phyloP scores from a whole-genome alignment of 352 stramenopile species.

The Stephanocyclus meneghinianus region DNA sequence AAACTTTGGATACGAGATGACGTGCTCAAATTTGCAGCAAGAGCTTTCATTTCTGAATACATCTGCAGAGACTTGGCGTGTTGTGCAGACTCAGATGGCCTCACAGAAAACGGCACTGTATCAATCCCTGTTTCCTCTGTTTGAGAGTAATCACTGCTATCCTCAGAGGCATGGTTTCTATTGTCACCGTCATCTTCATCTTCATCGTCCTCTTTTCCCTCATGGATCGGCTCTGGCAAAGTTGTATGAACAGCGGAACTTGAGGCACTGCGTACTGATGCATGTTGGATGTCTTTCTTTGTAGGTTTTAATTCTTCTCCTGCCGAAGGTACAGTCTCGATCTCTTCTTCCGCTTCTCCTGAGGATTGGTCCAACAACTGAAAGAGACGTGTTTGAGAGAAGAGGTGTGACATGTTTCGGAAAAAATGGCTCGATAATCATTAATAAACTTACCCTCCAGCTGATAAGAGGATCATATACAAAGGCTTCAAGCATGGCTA shows the following conservation, averaged over 20 bases:
- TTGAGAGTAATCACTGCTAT: constrained; percentile 14
- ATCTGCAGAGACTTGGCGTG: constrained; percentile 76
- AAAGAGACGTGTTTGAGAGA: not conserved
- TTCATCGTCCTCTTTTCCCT: constrained; percentile 70
- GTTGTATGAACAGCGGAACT: constrained; percentile 45
- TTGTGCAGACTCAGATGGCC: constrained; percentile 21
- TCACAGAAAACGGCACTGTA: constrained; percentile 19
- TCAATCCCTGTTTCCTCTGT: constrained; percentile 28
- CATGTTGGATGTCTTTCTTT: constrained; percentile 24
- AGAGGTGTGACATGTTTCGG: not conserved
- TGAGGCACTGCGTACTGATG: constrained; percentile 19
- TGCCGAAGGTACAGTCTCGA: constrained; percentile 20
- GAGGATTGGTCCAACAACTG: constrained; percentile 87
- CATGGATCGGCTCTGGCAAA: constrained; percentile 66
- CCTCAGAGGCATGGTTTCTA: constrained; percentile 20
- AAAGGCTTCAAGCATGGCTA: constrained; percentile 99
- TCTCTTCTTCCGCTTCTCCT: constrained; percentile 53
- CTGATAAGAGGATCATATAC: constrained; percentile 98
- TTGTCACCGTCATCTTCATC: constrained; percentile 44
- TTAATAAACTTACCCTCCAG: constrained; percentile 84
- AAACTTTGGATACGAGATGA: constrained; percentile 75
- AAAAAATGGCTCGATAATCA: not conserved
- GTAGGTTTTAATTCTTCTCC: constrained; percentile 7
- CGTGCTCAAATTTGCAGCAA: constrained; percentile 68
- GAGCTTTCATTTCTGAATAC: constrained; percentile 78